Evolutionary conservation across 2,329 filamentous ascomycete species (phyloP).

Genomic region (Metarhizium robertsii): DNA sequence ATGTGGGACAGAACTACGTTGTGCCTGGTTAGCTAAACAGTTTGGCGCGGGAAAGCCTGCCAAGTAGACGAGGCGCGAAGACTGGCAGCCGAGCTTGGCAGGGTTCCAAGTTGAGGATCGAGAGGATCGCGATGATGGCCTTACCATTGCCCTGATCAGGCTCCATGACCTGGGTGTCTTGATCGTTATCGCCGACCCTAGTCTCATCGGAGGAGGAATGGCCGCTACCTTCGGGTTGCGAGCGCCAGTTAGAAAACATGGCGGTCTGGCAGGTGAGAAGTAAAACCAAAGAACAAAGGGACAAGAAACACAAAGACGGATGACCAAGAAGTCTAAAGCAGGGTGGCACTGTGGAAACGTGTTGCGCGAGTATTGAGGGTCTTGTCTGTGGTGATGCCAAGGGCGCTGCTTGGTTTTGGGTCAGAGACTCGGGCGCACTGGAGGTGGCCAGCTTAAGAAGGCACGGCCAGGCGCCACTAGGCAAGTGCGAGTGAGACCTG

Average conservation of each 20-base stretch:
- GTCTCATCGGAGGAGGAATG: constrained; percentile 50
- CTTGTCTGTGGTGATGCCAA: not conserved
- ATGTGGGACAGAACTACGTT: constrained; percentile 81
- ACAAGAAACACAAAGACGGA: constrained; percentile 3
- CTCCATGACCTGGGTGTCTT: constrained; percentile 78
- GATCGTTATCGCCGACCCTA: constrained; percentile 33
- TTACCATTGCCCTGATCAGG: constrained; percentile 89
- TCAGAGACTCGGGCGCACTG: not conserved
- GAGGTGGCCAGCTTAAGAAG: not conserved
- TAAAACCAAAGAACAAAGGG: constrained; percentile 8
- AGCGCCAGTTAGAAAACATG: constrained; percentile 36
- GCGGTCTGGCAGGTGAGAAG: constrained; percentile 3
- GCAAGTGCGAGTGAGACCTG: not conserved
- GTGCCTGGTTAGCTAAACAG: not conserved
- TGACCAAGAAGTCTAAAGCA: not conserved
- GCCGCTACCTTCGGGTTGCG: constrained; percentile 33
- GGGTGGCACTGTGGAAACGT: not conserved
- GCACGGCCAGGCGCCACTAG: constrained; percentile 1
- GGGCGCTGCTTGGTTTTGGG: not conserved
- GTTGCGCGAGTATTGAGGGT: not conserved
- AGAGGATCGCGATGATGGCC: constrained; percentile 15
- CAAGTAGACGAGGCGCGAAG: not conserved
- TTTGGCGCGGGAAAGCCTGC: constrained; percentile 9
- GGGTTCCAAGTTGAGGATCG: not conserved
- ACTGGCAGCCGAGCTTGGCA: not conserved